Evolutionary conservation across 169 alveolate genomes (phyloP).

Genomic region (Cytauxzoon felis): DNA sequence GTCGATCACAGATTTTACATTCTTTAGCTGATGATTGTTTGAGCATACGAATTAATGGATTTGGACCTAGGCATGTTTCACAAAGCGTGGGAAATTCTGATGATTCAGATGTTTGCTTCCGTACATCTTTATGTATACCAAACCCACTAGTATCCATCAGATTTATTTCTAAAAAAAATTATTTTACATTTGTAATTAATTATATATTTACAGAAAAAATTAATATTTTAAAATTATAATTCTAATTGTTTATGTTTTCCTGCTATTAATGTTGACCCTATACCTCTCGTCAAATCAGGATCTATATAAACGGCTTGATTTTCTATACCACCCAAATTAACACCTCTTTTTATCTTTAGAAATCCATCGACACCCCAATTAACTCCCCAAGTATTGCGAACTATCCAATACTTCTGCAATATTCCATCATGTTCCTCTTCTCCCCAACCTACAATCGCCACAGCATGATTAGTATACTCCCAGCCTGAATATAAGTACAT

Average conservation of each 20-base stretch:
- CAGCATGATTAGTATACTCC: constrained; percentile 86
- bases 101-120: constrained; percentile 78
- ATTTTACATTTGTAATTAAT: no score
- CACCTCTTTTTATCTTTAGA: constrained; percentile 74
- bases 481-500: constrained; percentile 64
- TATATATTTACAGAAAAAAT: no score
- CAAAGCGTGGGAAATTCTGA: constrained; percentile 96
- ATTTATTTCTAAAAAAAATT: no score
- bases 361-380: constrained; percentile 79
- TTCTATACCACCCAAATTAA: constrained; percentile 79
- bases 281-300: constrained; percentile 80
- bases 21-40: constrained; percentile 91
- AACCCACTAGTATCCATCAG: constrained; percentile 82
- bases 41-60: constrained; percentile 94
- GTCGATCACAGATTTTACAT: constrained; percentile 95
- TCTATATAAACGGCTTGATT: constrained; percentile 84
- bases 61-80: constrained; percentile 96
- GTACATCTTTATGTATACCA: constrained; percentile 75
- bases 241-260: no score
- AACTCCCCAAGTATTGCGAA: constrained; percentile 78
- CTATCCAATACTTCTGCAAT: constrained; percentile 77
- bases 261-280: no score
- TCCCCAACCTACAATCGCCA: constrained; percentile 84
- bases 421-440: constrained; percentile 52
- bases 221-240: no score